Evolutionary conservation across 805 yeast genomes (phyloP), one percentile per base, ranked within the genome.

Genomic region (Komagataella pastoris): DNA sequence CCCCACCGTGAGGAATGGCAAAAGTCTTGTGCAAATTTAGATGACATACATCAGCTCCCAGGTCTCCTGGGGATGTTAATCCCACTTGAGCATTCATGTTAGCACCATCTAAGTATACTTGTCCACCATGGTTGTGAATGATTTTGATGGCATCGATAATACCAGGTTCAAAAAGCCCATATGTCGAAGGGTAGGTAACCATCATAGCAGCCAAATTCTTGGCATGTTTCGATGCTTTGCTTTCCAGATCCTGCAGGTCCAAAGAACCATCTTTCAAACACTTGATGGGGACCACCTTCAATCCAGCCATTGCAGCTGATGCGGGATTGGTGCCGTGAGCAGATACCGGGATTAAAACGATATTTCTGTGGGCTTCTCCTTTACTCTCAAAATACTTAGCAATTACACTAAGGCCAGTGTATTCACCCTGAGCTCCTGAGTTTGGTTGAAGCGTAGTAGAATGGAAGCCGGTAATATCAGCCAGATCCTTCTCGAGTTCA

Each of bases 271-370:
- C 80, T 12, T 73, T 64, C 52, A 83, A 70, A 71, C 99, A 93
- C 65, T 89, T 88, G 48, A 93, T 88, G 4, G 97, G 83, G 18
- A 93, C 88, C 48, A 93, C 98, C 67, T 87, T 88, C 68, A 93
- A 71, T 44, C 97, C 97, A 59, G 95, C 83, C 96, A 93, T 93
- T 17, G 96, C 88, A 17, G 99, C 98, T 47, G 97, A 88, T 0
- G 99, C 99, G 21, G 99, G 99, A 64, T 93, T 93, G 17, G 99
- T 93, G 54, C 99, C 99, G 63, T 93, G 99, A 1, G 99, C 99
- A 60, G 93, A 83, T 3, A 91, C 96, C 4, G 99, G 99, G 59
- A 93, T 93, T 63, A 93, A 75, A 68, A 97, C 93, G 51, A 93
- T 76, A 65, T 89, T 81, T 64, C 99, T 79, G 54, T 81, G 71